phyloP scores from a whole-genome alignment of 352 stramenopile genomes.

The Phytophthora nicotianae region DNA sequence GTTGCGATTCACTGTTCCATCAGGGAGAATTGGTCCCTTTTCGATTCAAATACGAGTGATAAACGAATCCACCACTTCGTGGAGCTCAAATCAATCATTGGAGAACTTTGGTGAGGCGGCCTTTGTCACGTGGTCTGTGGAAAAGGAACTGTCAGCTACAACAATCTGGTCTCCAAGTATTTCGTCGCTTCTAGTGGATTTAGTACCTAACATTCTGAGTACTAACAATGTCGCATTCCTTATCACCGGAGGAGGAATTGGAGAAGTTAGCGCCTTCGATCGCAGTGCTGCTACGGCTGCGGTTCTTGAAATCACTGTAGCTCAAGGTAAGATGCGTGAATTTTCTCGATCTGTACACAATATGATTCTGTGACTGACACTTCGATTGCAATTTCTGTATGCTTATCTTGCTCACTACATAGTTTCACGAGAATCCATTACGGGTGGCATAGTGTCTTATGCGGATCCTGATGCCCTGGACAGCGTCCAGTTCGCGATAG shows the following conservation, averaged over 20 bases:
- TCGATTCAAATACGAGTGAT: slow-evolving; percentile 42
- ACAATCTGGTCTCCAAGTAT: slow-evolving; percentile 45
- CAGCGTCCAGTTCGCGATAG: slow-evolving; percentile 21
- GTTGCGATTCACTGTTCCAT: slow-evolving; percentile 47
- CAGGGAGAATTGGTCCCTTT: slow-evolving; percentile 50
- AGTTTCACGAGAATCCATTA: slow-evolving; percentile 21
- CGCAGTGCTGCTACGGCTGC: slow-evolving; percentile 21
- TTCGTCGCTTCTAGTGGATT: slow-evolving; percentile 22
- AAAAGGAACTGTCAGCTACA: slow-evolving; percentile 20
- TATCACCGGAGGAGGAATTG: slow-evolving; percentile 51
- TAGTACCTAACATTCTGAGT: slow-evolving; percentile 1
- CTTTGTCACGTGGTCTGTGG: slow-evolving; percentile 40
- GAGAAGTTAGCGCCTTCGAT: slow-evolving; percentile 58
- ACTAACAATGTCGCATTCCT: slow-evolving; percentile 24
- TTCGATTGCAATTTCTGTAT: not conserved
- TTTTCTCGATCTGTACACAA: not conserved
- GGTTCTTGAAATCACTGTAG: slow-evolving; percentile 41
- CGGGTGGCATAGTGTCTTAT: slow-evolving; percentile 17
- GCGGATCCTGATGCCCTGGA: slow-evolving; percentile 24
- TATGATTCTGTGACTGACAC: not conserved
- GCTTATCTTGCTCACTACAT: not conserved
- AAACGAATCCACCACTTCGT: slow-evolving; percentile 16
- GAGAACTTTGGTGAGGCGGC: slow-evolving; percentile 27
- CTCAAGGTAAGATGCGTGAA: slow-evolving; percentile 36
- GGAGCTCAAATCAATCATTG: slow-evolving; percentile 13